Conservation (phyloP, 106 monocot species). For the Alisma plantagoaquatica region DNA sequence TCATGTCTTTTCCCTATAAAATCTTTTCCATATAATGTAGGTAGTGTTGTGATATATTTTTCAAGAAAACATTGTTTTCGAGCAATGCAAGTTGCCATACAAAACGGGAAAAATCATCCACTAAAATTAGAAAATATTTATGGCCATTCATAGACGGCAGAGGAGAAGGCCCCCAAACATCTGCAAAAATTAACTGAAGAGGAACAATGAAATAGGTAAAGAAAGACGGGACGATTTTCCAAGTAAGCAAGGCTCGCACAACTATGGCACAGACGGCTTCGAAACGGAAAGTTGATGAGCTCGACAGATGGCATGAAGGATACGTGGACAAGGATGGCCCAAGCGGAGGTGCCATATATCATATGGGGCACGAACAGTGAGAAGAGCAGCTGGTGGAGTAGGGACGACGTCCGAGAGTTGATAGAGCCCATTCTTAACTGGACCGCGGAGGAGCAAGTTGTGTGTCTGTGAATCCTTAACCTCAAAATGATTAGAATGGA, state of each 20-base stretch:
- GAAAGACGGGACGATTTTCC: background rate
- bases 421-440: background rate
- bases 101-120: background rate
- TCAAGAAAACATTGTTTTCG: too few relatives aligned
- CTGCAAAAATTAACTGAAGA: background rate
- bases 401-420: background rate
- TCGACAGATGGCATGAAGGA: background rate
- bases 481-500: background rate
- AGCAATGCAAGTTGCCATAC: background rate
- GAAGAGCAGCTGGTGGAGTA: background rate
- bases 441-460: background rate
- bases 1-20: background rate
- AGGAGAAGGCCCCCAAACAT: background rate
- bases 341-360: background rate
- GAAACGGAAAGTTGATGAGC: background rate
- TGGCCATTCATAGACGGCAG: background rate
- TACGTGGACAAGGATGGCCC: background rate
- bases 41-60: too few relatives aligned
- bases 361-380: background rate
- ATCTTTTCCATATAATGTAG: too few relatives aligned
- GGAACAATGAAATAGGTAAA: background rate
- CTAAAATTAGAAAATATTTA: background rate
- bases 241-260: background rate
- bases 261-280: too few relatives aligned
- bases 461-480: background rate